Evolutionary conservation across 1,284 basidiomycete genomes (phyloP).

Genomic region (Ceratobasidium theobromae): DNA sequence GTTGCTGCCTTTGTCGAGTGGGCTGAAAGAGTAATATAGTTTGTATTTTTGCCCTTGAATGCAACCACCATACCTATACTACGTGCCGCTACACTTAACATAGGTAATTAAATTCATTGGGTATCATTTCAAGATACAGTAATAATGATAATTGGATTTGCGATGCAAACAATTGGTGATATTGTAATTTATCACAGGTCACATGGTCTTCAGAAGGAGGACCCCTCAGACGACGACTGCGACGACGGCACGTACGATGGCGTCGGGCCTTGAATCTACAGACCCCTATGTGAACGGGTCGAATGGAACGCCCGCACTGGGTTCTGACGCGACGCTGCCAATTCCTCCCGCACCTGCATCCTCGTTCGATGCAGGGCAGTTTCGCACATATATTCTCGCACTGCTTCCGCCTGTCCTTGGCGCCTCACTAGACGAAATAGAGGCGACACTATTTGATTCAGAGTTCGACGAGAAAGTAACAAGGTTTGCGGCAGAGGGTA

Average conservation of each 20-base stretch:
- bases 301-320: conserved; percentile 20
- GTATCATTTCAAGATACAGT: too few species aligned
- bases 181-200: conserved; percentile 10
- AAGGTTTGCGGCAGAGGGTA: conserved; percentile 72
- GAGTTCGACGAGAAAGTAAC: conserved; percentile 72
- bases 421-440: conserved; percentile 61
- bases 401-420: conserved; percentile 76
- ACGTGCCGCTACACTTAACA: too few species aligned
- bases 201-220: conserved; percentile 9
- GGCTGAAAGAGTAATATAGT: conserved; percentile 40
- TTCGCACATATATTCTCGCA: conserved; percentile 58
- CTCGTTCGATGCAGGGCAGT: conserved; percentile 42
- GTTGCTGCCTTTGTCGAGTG: conserved; percentile 66
- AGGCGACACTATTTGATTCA: conserved; percentile 62
- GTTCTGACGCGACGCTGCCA: conserved; percentile 22
- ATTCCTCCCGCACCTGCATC: conserved; percentile 33
- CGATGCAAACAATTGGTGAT: background rate
- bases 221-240: conserved; percentile 22
- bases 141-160: too few species aligned
- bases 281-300: conserved; percentile 11
- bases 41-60: too few species aligned
- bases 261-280: conserved; percentile 16
- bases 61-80: too few species aligned
- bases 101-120: too few species aligned
- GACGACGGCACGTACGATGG: conserved; percentile 27